Conservation (phyloP, 352 stramenopile species). For the Globisporangium ultimum region DNA sequence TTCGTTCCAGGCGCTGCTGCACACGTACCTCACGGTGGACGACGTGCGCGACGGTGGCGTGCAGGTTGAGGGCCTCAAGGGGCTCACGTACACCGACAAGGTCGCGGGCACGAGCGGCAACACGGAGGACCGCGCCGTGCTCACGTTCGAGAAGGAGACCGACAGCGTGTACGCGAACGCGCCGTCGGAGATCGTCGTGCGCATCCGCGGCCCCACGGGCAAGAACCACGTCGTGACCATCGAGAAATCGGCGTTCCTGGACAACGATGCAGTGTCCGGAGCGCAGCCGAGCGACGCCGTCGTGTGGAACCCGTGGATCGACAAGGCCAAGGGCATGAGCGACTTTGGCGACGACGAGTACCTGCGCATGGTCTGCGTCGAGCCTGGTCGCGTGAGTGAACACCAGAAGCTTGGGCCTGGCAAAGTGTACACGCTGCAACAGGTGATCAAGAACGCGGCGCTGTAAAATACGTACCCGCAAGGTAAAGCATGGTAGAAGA, state of each 20-base stretch:
- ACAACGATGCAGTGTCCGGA: conserved; percentile 20
- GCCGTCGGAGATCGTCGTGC: conserved; percentile 56
- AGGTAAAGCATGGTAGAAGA: too few species aligned
- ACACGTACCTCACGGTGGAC: conserved; percentile 92
- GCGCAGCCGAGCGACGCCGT: conserved; percentile 76
- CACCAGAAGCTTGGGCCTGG: conserved; percentile 53
- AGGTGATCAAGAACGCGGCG: conserved; percentile 56
- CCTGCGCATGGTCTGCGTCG: conserved; percentile 94
- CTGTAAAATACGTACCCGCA: conserved; percentile 21
- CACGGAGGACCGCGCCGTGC: conserved; percentile 45
- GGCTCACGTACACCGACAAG: conserved; percentile 88
- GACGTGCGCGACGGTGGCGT: conserved; percentile 58
- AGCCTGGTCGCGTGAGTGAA: conserved; percentile 87
- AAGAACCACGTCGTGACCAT: conserved; percentile 65
- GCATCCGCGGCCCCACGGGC: conserved; percentile 49
- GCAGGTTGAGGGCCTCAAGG: conserved; percentile 84
- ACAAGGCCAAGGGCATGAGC: conserved; percentile 91
- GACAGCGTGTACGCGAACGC: conserved; percentile 89
- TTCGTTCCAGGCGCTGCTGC: conserved; percentile 91
- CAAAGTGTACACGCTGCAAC: conserved; percentile 63
- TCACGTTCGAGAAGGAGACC: conserved; percentile 79
- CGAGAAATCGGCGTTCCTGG: conserved; percentile 65
- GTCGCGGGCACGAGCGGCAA: conserved; percentile 54
- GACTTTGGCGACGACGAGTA: conserved; percentile 96
- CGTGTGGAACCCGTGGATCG: conserved; percentile 93